Evolutionary conservation across 2,329 filamentous ascomycete genomes (phyloP).

Genomic region (Chaetomiaceae sp.): DNA sequence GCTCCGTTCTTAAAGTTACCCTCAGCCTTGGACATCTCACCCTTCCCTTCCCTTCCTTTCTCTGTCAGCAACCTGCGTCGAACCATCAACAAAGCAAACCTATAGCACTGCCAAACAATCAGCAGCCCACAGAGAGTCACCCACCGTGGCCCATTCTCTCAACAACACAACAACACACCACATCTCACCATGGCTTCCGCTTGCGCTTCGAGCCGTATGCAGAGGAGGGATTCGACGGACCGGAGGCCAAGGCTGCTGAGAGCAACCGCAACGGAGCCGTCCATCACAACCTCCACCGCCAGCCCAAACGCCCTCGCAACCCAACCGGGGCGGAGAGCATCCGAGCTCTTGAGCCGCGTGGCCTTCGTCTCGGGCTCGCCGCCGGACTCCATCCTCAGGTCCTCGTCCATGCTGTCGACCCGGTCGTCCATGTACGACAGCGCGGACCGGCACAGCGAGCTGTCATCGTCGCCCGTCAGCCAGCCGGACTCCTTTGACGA

Average conservation of each 20-base stretch:
- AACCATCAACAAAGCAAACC: background rate
- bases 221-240: slow-evolving; percentile 39
- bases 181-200: slow-evolving; percentile 34
- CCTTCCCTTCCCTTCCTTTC: slow-evolving; percentile 4
- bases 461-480: slow-evolving; percentile 30
- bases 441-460: slow-evolving; percentile 24
- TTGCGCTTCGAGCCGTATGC: slow-evolving; percentile 34
- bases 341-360: slow-evolving; percentile 52
- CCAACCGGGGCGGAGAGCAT: slow-evolving; percentile 46
- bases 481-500: slow-evolving; percentile 29
- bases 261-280: slow-evolving; percentile 53
- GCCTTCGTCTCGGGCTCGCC: slow-evolving; percentile 46
- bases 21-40: slow-evolving; percentile 16
- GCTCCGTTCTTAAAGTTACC: slow-evolving; percentile 19
- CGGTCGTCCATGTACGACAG: slow-evolving; percentile 36
- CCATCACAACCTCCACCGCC: slow-evolving; percentile 52
- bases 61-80: slow-evolving; percentile 8
- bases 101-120: background rate
- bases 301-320: slow-evolving; percentile 48
- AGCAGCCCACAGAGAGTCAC: slow-evolving; percentile 12
- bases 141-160: background rate
- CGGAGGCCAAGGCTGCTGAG: slow-evolving; percentile 52
- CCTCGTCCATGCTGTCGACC: slow-evolving; percentile 33
- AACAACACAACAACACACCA: slow-evolving; percentile 6
- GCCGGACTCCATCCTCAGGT: slow-evolving; percentile 30